These are phyloP conservation scores for Zymoseptoria passerinii DNA, from an alignment of 2,329 filamentous ascomycete species.

Conservation along the genomic window DNA sequence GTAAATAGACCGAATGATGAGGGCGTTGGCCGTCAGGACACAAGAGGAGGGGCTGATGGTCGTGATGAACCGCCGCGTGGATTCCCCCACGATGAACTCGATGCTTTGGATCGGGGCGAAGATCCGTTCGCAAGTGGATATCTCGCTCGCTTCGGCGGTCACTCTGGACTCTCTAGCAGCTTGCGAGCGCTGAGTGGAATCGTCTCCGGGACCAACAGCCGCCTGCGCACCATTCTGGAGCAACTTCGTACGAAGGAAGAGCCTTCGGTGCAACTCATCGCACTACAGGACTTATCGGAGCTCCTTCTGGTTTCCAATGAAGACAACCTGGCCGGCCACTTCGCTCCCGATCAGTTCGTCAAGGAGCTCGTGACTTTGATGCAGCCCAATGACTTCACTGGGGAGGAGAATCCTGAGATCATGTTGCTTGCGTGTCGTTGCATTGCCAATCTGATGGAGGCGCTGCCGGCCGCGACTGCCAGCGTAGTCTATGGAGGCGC, in stretches of 20 bases:
- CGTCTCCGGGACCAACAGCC: constrained; percentile 74
- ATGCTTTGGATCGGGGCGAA: constrained; percentile 40
- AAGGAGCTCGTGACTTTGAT: constrained; percentile 89
- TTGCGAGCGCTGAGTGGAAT: constrained; percentile 82
- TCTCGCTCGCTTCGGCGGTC: constrained; percentile 59
- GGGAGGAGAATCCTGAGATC: constrained; percentile 88
- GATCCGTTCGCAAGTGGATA: constrained; percentile 53
- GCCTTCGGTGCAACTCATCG: constrained; percentile 78
- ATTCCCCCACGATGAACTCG: constrained; percentile 52
- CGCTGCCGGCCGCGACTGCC: constrained; percentile 79
- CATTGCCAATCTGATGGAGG: constrained; percentile 96
- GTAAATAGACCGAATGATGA: constrained; percentile 29
- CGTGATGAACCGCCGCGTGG: constrained; percentile 55
- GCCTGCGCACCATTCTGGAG: constrained; percentile 56
- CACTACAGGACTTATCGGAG: constrained; percentile 86
- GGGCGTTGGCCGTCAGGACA: constrained; percentile 35
- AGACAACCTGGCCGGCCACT: constrained; percentile 90
- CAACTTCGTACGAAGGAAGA: constrained; percentile 74
- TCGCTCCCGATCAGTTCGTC: constrained; percentile 87
- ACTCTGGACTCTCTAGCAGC: constrained; percentile 64
- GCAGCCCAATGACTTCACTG: constrained; percentile 72
- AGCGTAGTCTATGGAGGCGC: constrained; percentile 97
- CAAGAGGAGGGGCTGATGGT: constrained; percentile 25
- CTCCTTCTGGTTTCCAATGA: constrained; percentile 91
- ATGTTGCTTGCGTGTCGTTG: constrained; percentile 96